Base-by-base conservation (phyloP, 2,329 filamentous ascomycete genomes). In the Xylariales sp. region DNA sequence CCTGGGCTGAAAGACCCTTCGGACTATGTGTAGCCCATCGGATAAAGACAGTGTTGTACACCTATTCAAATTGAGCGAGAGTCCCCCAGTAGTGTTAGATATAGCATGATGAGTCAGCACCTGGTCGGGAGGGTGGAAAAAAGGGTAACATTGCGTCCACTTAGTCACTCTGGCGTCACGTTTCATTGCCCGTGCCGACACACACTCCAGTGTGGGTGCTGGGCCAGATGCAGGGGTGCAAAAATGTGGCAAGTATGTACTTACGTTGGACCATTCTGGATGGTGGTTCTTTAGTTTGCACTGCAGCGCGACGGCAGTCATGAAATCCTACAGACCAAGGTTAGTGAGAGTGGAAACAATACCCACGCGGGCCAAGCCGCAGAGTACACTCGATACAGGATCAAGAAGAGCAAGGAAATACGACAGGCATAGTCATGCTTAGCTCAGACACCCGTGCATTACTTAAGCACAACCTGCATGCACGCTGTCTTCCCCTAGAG, bases 251-350 rank as follows among this genome's bases (percentile, higher is more conserved):
- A 11, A 21, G 37, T 36, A 33, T n/a, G 23, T 40, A 56, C 68
- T 47, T 61, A 82, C 82, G 53, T 88, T 88, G 3, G 80, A 82
- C 83, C 83, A 88, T 57, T 88, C 83, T 0, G 84, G 83, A 52
- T 88, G 84, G 55, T 88, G 84, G 49, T 78, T 83, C 52, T 74
- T 72, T 25, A 75, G 57, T 53, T 83, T 83, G 61, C 81, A 85
- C 51, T 86, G 74, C 21, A 80, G 62, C 10, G 83, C 78, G 12
- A 88, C 73, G 3, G 71, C 70, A n/a, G 81, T 83, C 83, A 88
- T 87, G 61, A 88, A 88, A 46, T 82, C 80, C 81, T 84, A 44
- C n/a, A 29, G 17, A 29, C 31, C 15, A 31, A 33, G 25, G n/a
- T n/a, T n/a, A n/a, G n/a, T n/a, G n/a, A n/a, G n/a, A n/a, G n/a